These are phyloP conservation scores for Psidium friedrichsthalianum DNA, from an alignment of 345 rosid species.

Conservation along the genomic window DNA sequence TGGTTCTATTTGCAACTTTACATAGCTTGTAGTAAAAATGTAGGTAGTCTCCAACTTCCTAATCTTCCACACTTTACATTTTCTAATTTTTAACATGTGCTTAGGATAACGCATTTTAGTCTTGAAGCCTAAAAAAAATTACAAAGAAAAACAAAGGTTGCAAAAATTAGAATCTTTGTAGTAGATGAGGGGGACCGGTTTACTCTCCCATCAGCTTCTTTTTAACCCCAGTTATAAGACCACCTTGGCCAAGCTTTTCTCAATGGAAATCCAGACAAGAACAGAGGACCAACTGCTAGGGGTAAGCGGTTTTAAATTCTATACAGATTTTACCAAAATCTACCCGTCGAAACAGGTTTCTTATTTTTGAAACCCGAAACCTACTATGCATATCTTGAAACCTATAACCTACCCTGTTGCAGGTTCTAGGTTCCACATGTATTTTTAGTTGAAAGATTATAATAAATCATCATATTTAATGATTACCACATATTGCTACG, in stretches of 20 bases:
- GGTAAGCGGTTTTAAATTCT: no score
- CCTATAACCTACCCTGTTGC: no score
- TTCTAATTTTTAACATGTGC: neutral
- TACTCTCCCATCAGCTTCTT: neutral
- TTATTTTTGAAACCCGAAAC: no score
- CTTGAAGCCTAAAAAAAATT: neutral
- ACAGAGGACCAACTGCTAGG: neutral
- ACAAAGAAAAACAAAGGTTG: neutral
- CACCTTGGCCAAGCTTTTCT: neutral
- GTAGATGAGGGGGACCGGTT: neutral
- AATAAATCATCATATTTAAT: no score
- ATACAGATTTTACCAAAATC: no score
- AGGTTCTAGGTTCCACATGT: no score
- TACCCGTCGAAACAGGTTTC: no score
- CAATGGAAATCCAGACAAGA: neutral
- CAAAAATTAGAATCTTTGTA: neutral
- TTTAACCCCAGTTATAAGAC: neutral
- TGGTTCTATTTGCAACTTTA: neutral
- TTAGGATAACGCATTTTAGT: neutral
- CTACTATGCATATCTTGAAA: no score
- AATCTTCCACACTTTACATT: neutral
- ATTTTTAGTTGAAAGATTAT: no score
- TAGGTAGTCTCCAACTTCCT: neutral
- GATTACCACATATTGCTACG: no score
- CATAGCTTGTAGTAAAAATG: neutral